Evolutionary conservation across 2,329 filamentous ascomycete genomes (phyloP), one percentile per base, ranked within the genome.

Genomic region (Purpureocillium takamizusanense): DNA sequence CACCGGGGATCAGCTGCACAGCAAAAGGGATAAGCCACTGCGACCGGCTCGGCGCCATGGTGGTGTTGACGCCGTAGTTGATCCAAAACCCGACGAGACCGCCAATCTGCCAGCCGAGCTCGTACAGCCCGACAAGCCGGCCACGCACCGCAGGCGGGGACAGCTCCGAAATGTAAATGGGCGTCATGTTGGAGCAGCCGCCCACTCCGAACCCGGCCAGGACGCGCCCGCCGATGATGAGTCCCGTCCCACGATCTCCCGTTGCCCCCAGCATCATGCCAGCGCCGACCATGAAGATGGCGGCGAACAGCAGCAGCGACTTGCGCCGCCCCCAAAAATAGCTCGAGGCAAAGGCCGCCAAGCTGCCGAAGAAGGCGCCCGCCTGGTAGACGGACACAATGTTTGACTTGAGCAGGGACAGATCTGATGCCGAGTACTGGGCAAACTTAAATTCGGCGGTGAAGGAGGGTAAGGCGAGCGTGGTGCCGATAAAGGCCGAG

Each of bases 401-500:
- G 57, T 89, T 90, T 50, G 80, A 68, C 51, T 78, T 80, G 35
- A 83, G 64, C 4, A 83, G 60, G 23, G 78, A 71, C 18, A 78
- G 62, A n/a, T 73, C 53, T 3, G 50, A 39, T 0, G 55, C 38
- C 4, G 54, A 59, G 61, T 80, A 73, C 3, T 60, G 51, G 3
- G 57, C 63, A 49, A 88, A 81, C 12, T 65, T 50, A 56, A 90
- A 90, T 54, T 89, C 85, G 1, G 66, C 51, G 33, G 66, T 68
- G 59, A 89, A 89, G 0, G 83, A 83, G 0, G 73, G 67, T 23
- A 90, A 67, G 2, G 81, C 76, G 25, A 89, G 65, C 1, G 85
- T 88, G 0, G 81, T 85, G 44, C 83, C 84, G 49, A 89, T 88
- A 60, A 89, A 89, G 46, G 85, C 80, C 37, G 76, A 82, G 56